Evolutionary conservation across 2,329 filamentous ascomycete genomes (phyloP).

Genomic region (Ceratocystis albifundus): DNA sequence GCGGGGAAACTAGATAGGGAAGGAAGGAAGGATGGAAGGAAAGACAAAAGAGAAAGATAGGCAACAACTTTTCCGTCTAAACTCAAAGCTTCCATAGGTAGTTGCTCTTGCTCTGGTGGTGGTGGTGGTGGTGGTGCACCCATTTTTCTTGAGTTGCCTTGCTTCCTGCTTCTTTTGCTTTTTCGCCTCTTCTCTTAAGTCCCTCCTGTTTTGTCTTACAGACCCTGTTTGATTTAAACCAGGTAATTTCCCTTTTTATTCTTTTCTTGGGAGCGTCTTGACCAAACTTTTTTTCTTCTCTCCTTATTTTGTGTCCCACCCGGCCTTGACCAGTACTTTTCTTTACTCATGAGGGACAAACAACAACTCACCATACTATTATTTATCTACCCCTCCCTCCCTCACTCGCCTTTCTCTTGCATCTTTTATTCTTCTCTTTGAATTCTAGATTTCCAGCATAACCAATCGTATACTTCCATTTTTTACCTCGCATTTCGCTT

Average conservation of each 20-base stretch:
- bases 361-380: not conserved
- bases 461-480: not conserved
- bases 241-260: slow-evolving; percentile 12
- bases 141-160: not conserved
- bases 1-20: not conserved
- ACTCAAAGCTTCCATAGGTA: not conserved
- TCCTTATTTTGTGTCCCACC: not conserved
- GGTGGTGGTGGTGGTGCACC: not conserved
- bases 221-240: slow-evolving; percentile 11
- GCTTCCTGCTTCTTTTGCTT: slow-evolving; percentile 1
- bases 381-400: not conserved
- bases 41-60: not conserved
- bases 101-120: not conserved
- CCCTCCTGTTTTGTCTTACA: not conserved
- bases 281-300: slow-evolving; percentile 2
- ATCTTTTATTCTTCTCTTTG: not conserved
- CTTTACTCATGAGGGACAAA: not conserved
- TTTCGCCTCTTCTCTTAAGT: not conserved
- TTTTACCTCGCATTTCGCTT: too few species aligned
- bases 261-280: not conserved
- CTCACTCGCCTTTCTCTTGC: too few species aligned
- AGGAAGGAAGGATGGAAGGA: not conserved
- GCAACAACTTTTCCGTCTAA: not conserved
- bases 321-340: not conserved
- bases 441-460: not conserved